Evolutionary conservation across 2,329 filamentous ascomycete species (phyloP).

Genomic region (Akanthomyces muscarius): DNA sequence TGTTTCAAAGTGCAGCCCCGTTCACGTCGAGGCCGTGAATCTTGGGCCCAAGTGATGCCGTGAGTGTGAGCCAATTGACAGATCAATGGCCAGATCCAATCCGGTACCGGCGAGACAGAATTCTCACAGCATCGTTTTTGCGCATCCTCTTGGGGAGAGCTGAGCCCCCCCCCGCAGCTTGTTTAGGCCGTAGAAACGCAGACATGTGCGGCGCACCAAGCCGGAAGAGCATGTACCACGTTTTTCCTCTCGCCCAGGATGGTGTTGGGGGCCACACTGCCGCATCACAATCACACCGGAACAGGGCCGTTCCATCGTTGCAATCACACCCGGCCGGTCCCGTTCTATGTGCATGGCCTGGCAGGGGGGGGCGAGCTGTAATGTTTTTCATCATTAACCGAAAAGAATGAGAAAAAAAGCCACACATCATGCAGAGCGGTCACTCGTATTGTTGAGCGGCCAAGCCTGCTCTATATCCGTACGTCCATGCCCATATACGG

Average conservation of each 20-base stretch:
- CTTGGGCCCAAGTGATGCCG: no score
- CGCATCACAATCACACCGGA: constrained; percentile 9
- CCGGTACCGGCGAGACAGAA: not conserved
- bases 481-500: not conserved
- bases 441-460: constrained; percentile 1
- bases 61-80: not conserved
- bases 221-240: not conserved
- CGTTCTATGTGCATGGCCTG: not conserved
- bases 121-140: not conserved
- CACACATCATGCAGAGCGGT: constrained; percentile 5
- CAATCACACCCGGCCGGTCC: constrained; percentile 7
- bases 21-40: no score
- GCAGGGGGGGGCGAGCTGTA: not conserved
- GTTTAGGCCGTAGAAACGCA: not conserved
- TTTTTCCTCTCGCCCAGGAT: not conserved
- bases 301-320: constrained; percentile 5
- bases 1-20: no score
- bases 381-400: not conserved
- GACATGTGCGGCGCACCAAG: not conserved
- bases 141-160: not conserved
- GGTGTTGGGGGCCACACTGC: constrained; percentile 6
- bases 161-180: not conserved
- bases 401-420: not conserved
- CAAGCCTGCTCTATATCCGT: not conserved
- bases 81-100: not conserved